Evolutionary conservation across 371 early-diverging fungal genomes (phyloP).

Genomic region (Basidiobolus meristosporus): DNA sequence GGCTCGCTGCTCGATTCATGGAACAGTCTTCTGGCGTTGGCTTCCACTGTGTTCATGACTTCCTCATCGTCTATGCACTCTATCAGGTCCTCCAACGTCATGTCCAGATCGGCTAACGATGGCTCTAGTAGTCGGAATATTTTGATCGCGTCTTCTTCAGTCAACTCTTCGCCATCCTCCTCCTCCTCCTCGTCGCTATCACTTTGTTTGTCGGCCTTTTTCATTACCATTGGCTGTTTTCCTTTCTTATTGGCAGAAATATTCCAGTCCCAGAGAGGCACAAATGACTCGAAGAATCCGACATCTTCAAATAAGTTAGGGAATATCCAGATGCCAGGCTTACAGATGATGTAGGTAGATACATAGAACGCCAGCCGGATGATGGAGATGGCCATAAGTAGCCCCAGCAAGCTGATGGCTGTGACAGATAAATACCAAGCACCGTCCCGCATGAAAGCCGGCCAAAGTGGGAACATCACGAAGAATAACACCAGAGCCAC

Average conservation of each 20-base stretch:
- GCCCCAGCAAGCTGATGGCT: slow-evolving; percentile 69
- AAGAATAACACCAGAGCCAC: slow-evolving; percentile 66
- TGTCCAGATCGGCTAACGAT: too few species aligned
- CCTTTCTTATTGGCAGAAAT: slow-evolving; percentile 14
- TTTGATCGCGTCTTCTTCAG: too few species aligned
- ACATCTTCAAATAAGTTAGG: slow-evolving; percentile 98
- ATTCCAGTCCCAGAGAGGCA: slow-evolving; percentile 90
- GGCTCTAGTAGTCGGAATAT: too few species aligned
- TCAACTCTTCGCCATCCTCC: too few species aligned
- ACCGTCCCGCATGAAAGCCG: slow-evolving; percentile 55
- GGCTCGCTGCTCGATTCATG: too few species aligned
- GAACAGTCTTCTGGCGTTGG: too few species aligned
- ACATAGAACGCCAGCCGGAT: slow-evolving; percentile 81
- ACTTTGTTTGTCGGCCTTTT: too few species aligned
- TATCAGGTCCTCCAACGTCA: too few species aligned
- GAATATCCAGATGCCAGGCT: slow-evolving; percentile 97
- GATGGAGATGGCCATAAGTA: slow-evolving; percentile 80
- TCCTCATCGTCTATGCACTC: too few species aligned
- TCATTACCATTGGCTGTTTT: background rate
- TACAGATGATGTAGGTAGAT: slow-evolving; percentile 47
- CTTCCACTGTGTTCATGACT: too few species aligned
- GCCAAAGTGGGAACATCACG: slow-evolving; percentile 98
- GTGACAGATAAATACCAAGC: slow-evolving; percentile 85
- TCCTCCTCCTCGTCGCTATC: too few species aligned
- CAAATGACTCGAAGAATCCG: slow-evolving; percentile 94